Evolutionary conservation across 257 asterid species (phyloP).

Genomic region (Lantana camara): DNA sequence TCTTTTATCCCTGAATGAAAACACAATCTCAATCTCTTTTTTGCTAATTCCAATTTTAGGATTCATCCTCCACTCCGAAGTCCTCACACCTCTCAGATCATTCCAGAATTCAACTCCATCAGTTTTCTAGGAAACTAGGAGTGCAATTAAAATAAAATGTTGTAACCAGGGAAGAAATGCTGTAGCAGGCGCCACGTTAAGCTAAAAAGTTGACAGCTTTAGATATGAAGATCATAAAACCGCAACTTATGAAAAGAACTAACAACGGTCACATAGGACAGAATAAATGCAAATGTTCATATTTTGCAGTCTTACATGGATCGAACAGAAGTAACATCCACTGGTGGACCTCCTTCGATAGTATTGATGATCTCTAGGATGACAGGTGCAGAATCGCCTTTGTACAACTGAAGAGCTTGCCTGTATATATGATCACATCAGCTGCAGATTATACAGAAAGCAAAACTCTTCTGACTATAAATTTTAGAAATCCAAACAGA

Average conservation of each 20-base stretch:
- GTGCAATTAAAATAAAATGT: conserved; percentile 9
- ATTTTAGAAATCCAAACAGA: conserved; percentile 3
- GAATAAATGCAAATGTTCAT: conserved; percentile 4
- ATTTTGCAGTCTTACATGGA: conserved; percentile 81
- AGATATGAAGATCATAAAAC: conserved; percentile 12
- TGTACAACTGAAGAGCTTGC: conserved; percentile 93
- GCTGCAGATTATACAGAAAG: conserved; percentile 25
- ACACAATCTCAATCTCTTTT: conserved; percentile 5
- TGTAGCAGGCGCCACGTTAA: conserved; percentile 7
- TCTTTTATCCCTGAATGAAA: conserved; percentile 9
- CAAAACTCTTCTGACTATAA: conserved; percentile 22
- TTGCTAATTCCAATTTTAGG: conserved; percentile 11
- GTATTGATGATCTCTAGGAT: conserved; percentile 87
- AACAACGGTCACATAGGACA: background rate
- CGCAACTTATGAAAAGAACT: conserved; percentile 13
- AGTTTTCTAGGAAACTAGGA: background rate
- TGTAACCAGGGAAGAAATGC: conserved; percentile 10
- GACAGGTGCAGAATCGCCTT: conserved; percentile 78
- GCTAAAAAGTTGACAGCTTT: conserved; percentile 13
- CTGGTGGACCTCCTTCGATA: conserved; percentile 96
- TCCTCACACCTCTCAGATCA: conserved; percentile 8
- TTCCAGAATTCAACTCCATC: conserved; percentile 1
- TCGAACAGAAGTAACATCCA: conserved; percentile 90
- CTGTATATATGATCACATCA: conserved; percentile 50
- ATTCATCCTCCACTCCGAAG: conserved; percentile 16